phyloP scores from a whole-genome alignment of 441 rosid genomes.

The Populus hybrid region DNA sequence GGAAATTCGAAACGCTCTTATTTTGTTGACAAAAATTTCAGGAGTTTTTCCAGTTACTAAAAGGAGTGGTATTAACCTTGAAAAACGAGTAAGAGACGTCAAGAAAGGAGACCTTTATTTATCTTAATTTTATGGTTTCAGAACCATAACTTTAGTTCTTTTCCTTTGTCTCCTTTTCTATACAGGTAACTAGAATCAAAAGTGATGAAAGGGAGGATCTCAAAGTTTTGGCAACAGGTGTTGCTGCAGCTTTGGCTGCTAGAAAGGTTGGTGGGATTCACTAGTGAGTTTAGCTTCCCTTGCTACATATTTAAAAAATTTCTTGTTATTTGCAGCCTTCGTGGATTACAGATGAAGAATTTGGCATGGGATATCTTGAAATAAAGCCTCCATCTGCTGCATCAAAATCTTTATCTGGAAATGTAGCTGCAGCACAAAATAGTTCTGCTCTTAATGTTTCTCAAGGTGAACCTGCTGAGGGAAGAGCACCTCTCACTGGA shows the following conservation, averaged over 20 bases:
- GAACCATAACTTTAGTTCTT: conserved; percentile 9
- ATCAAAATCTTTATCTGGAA: conserved; percentile 51
- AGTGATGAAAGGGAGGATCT: conserved; percentile 99
- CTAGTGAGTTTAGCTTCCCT: not conserved
- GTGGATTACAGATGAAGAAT: conserved; percentile 99
- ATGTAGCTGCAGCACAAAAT: conserved; percentile 39
- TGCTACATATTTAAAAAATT: not conserved
- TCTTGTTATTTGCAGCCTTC: conserved; percentile 56
- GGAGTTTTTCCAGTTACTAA: conserved; percentile 96
- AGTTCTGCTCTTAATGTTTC: conserved; percentile 48
- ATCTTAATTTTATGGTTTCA: conserved; percentile 5
- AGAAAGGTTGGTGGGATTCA: conserved; percentile 63
- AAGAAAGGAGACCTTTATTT: conserved; percentile 13
- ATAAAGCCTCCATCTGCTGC: conserved; percentile 65
- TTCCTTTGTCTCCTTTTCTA: conserved; percentile 14
- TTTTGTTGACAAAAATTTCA: conserved; percentile 92
- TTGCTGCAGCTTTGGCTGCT: conserved; percentile 97
- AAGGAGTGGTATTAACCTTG: conserved; percentile 97
- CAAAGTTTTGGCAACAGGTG: conserved; percentile 98
- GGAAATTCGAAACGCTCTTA: conserved; percentile 99
- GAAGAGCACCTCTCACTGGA: conserved; percentile 33
- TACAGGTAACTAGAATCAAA: conserved; percentile 91
- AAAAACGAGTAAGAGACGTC: conserved; percentile 74
- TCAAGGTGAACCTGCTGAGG: conserved; percentile 56
- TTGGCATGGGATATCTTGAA: conserved; percentile 98